phyloP scores from a whole-genome alignment of 768 basidiomycete species.

The Serendipita indica region DNA sequence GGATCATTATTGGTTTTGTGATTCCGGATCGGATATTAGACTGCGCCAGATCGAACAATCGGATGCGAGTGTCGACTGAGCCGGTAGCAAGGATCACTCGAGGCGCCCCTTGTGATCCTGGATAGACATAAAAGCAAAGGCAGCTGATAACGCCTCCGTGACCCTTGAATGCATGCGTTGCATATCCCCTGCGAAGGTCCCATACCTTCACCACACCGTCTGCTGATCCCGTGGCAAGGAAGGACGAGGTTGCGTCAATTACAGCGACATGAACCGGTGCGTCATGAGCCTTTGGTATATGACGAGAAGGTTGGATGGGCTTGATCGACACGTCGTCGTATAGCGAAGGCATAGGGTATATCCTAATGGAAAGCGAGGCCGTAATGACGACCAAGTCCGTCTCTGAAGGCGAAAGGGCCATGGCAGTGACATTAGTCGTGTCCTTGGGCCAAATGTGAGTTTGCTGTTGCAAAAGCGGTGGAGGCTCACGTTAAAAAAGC shows the following conservation, averaged over 20 bases:
- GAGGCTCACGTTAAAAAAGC: conserved; percentile 64
- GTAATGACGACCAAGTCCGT: conserved; percentile 69
- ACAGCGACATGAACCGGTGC: conserved; percentile 86
- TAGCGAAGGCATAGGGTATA: conserved; percentile 58
- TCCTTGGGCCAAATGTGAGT: conserved; percentile 36
- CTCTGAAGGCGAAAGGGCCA: conserved; percentile 65
- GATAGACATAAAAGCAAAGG: conserved; percentile 70
- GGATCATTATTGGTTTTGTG: conserved; percentile 56
- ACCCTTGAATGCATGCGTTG: conserved; percentile 89
- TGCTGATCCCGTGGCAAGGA: conserved; percentile 89
- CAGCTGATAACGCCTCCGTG: conserved; percentile 94
- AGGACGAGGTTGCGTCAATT: conserved; percentile 70
- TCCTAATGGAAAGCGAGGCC: conserved; percentile 60
- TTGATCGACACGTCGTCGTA: conserved; percentile 22
- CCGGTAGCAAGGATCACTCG: conserved; percentile 67
- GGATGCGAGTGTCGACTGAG: conserved; percentile 79
- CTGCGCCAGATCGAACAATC: conserved; percentile 71
- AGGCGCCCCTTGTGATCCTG: conserved; percentile 29
- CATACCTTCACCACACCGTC: conserved; percentile 97
- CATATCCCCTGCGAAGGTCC: conserved; percentile 74
- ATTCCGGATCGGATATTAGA: conserved; percentile 40
- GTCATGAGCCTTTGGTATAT: conserved; percentile 74
- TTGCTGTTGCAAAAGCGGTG: conserved; percentile 9
- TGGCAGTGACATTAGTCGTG: conserved; percentile 65
- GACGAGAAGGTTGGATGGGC: conserved; percentile 52